These are phyloP conservation scores for Musa balbisiana DNA, from an alignment of 202 grass and related monocot species.

Conservation along the genomic window DNA sequence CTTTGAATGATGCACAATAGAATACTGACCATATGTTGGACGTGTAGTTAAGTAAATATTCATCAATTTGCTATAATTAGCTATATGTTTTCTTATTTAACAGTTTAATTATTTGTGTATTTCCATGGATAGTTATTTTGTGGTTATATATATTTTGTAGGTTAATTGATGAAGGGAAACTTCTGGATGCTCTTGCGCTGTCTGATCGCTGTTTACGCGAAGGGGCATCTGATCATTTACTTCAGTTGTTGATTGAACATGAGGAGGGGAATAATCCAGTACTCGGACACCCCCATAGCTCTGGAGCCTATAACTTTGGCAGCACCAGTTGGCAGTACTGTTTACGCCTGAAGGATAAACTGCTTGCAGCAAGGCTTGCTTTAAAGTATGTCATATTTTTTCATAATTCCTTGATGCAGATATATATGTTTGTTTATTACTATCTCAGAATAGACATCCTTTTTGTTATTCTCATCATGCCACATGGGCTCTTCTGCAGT, in stretches of 20 bases:
- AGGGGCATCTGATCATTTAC: constrained; percentile 84
- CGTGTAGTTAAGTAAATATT: not conserved
- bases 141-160: constrained; percentile 1
- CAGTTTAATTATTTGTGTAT: no score
- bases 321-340: constrained; percentile 82
- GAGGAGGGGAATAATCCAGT: constrained; percentile 44
- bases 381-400: constrained; percentile 41
- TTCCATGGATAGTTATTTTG: not conserved
- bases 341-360: constrained; percentile 83
- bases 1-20: no score
- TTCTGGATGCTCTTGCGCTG: constrained; percentile 88
- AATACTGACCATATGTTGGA: not conserved
- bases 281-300: constrained; percentile 26
- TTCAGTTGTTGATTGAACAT: constrained; percentile 67
- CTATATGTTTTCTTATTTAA: constrained; percentile 1
- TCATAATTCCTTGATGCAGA: no score
- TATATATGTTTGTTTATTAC: not conserved
- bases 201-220: constrained; percentile 86
- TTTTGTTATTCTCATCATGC: not conserved
- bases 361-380: constrained; percentile 67
- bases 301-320: constrained; percentile 40
- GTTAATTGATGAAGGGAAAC: constrained; percentile 89
- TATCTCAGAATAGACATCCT: not conserved
- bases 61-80: not conserved
- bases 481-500: no score